Evolutionary conservation across 345 rosid genomes (phyloP), one percentile per base, ranked within the genome.

Genomic region (Anacardium occidentale): DNA sequence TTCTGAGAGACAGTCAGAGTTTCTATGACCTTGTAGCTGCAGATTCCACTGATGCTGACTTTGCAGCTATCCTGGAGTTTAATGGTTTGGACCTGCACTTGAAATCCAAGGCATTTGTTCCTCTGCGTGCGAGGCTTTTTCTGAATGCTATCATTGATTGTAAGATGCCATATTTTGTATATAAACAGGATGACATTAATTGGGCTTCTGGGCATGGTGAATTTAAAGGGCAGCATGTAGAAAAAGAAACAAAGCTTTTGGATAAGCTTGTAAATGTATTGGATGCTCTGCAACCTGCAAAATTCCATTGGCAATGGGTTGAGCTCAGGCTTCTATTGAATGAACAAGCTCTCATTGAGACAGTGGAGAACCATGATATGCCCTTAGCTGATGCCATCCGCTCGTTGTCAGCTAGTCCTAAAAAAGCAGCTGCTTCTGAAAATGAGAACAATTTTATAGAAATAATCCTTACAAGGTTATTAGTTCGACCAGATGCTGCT

Each of bases 291-390:
- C 99, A 93, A 74, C 98, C 99, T 77, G 98, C 98, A 22, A 96
- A 91, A 75, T 96, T 96, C 76, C 98, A 89, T 80, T 96, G 99
- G 99, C 99, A 96, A 80, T 96, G 98, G 98, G 83, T 96, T 79
- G 99, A 96, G 81, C 96, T 93, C 65, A 85, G 99, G 84, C 85
- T 96, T 72, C 99, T 96, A 76, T 84, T 96, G 81, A 91, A 96
- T 68, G 99, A 96, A 76, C 99, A 96, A 82, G 88, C 95, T 24
- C 86, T 93, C 13, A 71, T 91, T 79, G 99, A 96, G 70, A 90
- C 89, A 82, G 89, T 91, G 45, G 98, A 93, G 64, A 82, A 73
- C 69, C 90, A 81, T 64, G 97, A 93, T 64, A 82, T 75, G 80
- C 80, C 93, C 62, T 74, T 93, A 63, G 84, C 83, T 50, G 99